Conservation (phyloP, 225 moss, liverwort and hornwort genomes). For the Sphagnum contortum region DNA sequence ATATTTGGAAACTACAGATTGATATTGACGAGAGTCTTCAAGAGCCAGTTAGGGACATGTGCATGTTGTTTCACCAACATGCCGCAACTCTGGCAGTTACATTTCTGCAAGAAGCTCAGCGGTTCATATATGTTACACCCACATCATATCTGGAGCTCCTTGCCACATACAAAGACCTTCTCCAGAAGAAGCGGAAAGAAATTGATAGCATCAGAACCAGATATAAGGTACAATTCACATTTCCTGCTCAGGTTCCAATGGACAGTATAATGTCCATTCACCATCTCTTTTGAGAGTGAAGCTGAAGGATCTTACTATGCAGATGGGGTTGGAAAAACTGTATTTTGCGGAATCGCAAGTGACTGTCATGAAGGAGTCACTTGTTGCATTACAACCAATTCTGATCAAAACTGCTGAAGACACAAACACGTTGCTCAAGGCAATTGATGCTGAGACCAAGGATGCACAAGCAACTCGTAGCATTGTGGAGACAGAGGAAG, state of each 20-base stretch:
- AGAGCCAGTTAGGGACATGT: conserved; percentile 43
- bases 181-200: conserved; percentile 41
- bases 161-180: conserved; percentile 59
- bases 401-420: conserved; percentile 50
- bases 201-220: conserved; percentile 42
- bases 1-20: conserved; percentile 10
- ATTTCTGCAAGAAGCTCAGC: conserved; percentile 58
- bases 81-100: conserved; percentile 28
- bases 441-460: conserved; percentile 54
- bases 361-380: conserved; percentile 63
- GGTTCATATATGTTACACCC: conserved; percentile 65
- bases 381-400: conserved; percentile 63
- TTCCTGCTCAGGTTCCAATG: conserved; percentile 1
- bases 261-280: too few species aligned
- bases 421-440: conserved; percentile 36
- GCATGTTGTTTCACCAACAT: conserved; percentile 69
- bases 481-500: conserved; percentile 61
- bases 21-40: conserved; percentile 32
- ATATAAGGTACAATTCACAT: conserved; percentile 36
- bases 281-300: background rate
- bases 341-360: conserved; percentile 72
- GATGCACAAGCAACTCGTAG: conserved; percentile 58
- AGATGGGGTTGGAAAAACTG: conserved; percentile 74
- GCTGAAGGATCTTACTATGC: background rate
- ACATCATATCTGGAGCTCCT: conserved; percentile 69